Evolutionary conservation across 768 basidiomycete species (phyloP), one percentile per base, ranked within the genome.

Genomic region (Candolleomyces aberdarensis): DNA sequence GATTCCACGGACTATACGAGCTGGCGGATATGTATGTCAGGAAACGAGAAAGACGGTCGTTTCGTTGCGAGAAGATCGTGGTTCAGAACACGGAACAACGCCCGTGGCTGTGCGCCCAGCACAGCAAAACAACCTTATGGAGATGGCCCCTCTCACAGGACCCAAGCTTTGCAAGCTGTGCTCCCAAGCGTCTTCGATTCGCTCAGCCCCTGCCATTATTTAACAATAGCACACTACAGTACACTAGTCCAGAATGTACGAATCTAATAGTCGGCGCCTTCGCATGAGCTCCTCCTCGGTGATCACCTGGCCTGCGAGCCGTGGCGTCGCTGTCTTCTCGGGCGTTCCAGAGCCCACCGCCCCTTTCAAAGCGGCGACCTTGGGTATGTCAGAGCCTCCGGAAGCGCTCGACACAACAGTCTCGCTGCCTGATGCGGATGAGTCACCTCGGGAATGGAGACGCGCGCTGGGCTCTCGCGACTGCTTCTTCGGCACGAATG

Each of bases 261-360:
- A 81, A 65, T 91, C 89, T 57, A 95, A 76, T 70, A 95, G 70
- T 67, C 93, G 83, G 56, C 90, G 83, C 66, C 94, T 80, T 66
- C 87, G 76, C 80, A 95, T 88, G 70, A 94, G 71, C 72, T 92
- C 91, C 19, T 78, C 82, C 72, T 93, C 91, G n/a, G 83, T 81
- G 59, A 91, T 92, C 46, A 85, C 86, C 63, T 87, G 85, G 17
- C 89, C 87, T 14, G 81, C 74, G 73, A 80, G 65, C 65, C 84
- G 71, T 39, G 72, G 66, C 64, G 74, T 72, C 31, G 73, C 63
- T 62, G 62, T 47, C 63, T 71, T 71, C n/a, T 67, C 68, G 11
- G 62, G 51, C 50, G 64, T 66, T 51, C 50, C 57, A 36, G 22
- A 58, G 39, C 59, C 52, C 54, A 40, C 15, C 13, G 57, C 46